Percentiles rank a stretch among this genome's conserved stretches.
These are phyloP conservation scores for Diutina sp. DNA, from an alignment of 1,139 yeast genomes.

Conservation along the genomic window DNA sequence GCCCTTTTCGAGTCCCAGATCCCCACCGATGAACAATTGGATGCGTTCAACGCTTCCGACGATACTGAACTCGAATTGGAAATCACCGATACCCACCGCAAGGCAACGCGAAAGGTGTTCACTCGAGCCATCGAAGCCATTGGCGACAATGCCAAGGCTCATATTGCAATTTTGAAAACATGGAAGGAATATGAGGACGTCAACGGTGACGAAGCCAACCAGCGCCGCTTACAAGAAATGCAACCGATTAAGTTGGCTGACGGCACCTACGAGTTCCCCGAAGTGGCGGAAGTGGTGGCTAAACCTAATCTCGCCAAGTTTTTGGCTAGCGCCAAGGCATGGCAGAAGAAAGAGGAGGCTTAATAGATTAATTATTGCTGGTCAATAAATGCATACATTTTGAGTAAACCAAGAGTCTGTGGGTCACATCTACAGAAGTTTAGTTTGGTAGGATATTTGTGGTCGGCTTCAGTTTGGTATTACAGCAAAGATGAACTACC, in stretches of 20 bases:
- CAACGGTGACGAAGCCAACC: conserved; percentile 40
- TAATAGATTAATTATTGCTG: not conserved
- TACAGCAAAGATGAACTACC: too few species aligned
- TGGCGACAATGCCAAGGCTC: conserved; percentile 31
- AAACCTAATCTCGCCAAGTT: conserved; percentile 35
- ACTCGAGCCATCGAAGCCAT: conserved; percentile 37
- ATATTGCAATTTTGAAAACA: conserved; percentile 48
- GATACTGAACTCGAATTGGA: conserved; percentile 32
- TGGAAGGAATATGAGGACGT: conserved; percentile 51
- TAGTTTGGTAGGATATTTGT: too few species aligned
- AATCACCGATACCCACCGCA: conserved; percentile 38
- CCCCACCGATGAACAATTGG: conserved; percentile 43
- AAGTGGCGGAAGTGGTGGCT: conserved; percentile 16
- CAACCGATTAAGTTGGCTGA: conserved; percentile 54
- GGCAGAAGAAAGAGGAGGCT: not conserved
- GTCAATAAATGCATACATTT: not conserved
- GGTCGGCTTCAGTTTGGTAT: too few species aligned
- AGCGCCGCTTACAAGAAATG: conserved; percentile 25
- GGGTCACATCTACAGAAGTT: not conserved
- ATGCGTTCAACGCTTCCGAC: conserved; percentile 22
- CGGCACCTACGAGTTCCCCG: conserved; percentile 58
- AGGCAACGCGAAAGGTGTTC: conserved; percentile 43
- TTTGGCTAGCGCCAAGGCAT: conserved; percentile 41
- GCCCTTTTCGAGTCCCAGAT: conserved; percentile 65
- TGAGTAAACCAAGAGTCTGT: not conserved